Evolutionary conservation across 2,329 filamentous ascomycete species (phyloP), one percentile per base, ranked within the genome.

Genomic region (Tothia fuscella): DNA sequence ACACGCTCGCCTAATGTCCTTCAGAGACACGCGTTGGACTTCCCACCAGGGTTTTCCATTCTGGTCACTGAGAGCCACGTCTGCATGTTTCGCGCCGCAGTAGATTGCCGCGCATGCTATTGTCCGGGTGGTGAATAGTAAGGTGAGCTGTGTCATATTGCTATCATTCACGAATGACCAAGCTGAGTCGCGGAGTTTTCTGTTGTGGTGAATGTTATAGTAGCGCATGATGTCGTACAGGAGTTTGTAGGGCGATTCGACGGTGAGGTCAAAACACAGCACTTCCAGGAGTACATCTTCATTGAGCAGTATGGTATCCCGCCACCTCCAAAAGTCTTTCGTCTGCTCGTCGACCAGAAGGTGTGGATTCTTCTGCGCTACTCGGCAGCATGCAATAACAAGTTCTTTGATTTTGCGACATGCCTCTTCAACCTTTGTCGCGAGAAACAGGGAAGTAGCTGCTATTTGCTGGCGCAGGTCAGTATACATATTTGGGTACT

Each of bases 251-350:
- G 91, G 89, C 46, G 87, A 84, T 50, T 93, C 83, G 21, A 95
- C 71, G 60, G 88, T 85, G 34, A 98, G 70, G 57, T 98, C 91
- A 59, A 98, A 98, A 46, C 88, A 96, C 14, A 98, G 70, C 34
- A 78, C 78, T 59, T 96, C 91, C 13, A 98, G 72, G 66, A 98
- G 82, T 32, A 89, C 68, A 57, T 96, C 91, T 63, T 98, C 91
- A 56, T 93, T 86, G 49, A 82, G 80, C 12, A 96, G 67, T 44
- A 98, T 93, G 45, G 82, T 91, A 57, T 98, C 91, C 47, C 87
- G 77, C 91, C 91, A 98, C 54, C 83, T 78, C 91, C 91, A 98
- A 58, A 91, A 98, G 56, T 98, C 91, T 56, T 95, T 96, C 51
- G 83, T 93, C 60, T 96, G 88, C 62, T 96, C 91, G 57, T 98